These are phyloP conservation scores for Eucalyptus tenuipes DNA, from an alignment of 345 rosid species.

Conservation along the genomic window DNA sequence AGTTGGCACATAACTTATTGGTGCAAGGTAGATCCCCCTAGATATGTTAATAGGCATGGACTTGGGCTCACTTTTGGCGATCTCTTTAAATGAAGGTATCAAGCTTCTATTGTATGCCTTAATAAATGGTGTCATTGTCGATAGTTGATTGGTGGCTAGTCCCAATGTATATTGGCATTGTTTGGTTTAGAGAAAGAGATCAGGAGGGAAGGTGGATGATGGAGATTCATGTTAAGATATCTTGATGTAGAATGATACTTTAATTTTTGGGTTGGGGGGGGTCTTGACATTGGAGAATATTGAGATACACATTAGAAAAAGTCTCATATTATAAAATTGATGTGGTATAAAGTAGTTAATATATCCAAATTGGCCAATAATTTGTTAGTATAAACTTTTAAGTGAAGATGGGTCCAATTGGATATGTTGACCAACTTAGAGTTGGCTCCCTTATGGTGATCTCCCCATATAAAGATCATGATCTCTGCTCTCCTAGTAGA, in stretches of 20 bases:
- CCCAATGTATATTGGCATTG: neutral
- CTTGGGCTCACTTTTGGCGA: too few species aligned
- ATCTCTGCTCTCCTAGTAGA: neutral
- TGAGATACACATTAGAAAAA: neutral
- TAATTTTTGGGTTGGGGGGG: accelerated
- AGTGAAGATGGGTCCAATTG: neutral
- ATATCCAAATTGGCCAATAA: neutral
- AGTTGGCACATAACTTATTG: neutral
- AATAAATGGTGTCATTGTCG: neutral
- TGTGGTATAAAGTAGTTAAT: neutral
- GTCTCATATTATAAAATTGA: neutral
- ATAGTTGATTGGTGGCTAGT: neutral
- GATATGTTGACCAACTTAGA: neutral
- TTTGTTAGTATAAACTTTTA: neutral
- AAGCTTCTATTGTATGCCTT: neutral
- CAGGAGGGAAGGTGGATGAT: neutral
- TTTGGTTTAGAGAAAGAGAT: neutral
- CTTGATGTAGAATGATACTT: neutral
- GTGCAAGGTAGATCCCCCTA: too few species aligned
- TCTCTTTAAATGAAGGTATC: neutral
- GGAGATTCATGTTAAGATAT: neutral
- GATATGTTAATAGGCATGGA: too few species aligned
- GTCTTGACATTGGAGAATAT: neutral
- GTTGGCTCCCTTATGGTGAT: neutral
- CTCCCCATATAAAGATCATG: neutral